A percentile compares a stretch with the other conserved stretches of the same genome.
These are phyloP conservation scores for Encephalitozoon intestinalis DNA, from an alignment of 371 early-diverging fungal species.

Conservation along the genomic window DNA sequence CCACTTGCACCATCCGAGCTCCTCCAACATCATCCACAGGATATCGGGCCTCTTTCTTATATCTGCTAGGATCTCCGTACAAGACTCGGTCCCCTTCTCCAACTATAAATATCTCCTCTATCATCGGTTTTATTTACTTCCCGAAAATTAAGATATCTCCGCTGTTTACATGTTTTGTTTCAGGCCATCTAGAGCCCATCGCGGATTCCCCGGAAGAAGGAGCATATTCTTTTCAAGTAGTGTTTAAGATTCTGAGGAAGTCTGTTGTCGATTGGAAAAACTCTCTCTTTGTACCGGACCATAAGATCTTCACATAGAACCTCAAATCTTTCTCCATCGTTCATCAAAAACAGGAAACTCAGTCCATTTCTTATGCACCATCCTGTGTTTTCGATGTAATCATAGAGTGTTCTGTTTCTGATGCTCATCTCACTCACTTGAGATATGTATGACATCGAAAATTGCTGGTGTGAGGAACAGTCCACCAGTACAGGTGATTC, in stretches of 20 bases:
- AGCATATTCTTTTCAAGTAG: neutral
- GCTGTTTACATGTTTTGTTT: neutral
- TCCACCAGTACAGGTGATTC: neutral
- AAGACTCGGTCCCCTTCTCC: neutral
- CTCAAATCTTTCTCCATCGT: slow-evolving; percentile 6
- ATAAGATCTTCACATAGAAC: neutral
- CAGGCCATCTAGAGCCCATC: neutral
- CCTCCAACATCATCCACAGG: neutral
- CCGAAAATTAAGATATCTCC: neutral
- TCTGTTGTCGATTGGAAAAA: neutral
- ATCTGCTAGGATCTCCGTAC: neutral
- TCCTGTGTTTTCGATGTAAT: neutral
- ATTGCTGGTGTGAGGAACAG: neutral
- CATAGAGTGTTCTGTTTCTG: neutral
- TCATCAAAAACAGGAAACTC: neutral
- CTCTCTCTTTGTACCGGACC: neutral
- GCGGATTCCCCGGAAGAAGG: neutral
- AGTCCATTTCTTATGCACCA: slow-evolving; percentile 14
- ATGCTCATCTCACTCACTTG: slow-evolving; percentile 21
- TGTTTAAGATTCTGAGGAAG: slow-evolving; percentile 15
- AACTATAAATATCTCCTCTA: slow-evolving; percentile 34
- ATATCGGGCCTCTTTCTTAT: neutral
- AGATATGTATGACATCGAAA: neutral
- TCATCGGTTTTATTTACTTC: neutral
- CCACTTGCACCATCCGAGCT: neutral